Percentiles rank a stretch among this genome's conserved stretches.
phyloP scores from a whole-genome alignment of 768 basidiomycete genomes.

The Pleurotus eryngii region DNA sequence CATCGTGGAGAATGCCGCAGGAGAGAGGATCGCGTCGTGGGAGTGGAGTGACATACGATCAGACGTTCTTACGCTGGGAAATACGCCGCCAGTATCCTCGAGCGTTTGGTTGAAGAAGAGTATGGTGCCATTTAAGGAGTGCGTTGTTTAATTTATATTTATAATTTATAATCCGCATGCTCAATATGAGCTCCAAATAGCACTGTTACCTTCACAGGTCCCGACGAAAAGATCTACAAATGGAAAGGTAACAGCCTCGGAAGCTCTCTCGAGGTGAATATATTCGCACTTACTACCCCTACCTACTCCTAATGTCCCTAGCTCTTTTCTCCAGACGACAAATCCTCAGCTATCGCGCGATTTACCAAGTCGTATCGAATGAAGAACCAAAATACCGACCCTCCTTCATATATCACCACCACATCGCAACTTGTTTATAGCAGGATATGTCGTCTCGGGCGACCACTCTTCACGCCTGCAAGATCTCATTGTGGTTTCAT shows the following conservation, averaged over 20 bases:
- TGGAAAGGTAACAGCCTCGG: conserved; percentile 40
- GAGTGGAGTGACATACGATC: conserved; percentile 35
- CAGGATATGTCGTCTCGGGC: neutral
- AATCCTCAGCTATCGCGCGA: conserved; percentile 30
- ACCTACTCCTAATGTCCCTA: conserved; percentile 11
- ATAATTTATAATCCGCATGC: neutral
- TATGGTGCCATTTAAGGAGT: conserved; percentile 38
- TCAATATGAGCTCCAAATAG: conserved; percentile 18
- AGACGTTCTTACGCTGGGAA: conserved; percentile 35
- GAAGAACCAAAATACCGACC: conserved; percentile 16
- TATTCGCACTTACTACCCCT: neutral
- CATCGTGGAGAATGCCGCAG: conserved; percentile 27
- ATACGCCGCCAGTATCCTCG: conserved; percentile 23
- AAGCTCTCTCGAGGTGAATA: conserved; percentile 28
- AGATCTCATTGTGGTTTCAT: conserved; percentile 36
- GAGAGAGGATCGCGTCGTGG: conserved; percentile 31
- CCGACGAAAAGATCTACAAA: conserved; percentile 30
- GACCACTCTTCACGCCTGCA: conserved; percentile 20
- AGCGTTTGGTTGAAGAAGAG: conserved; percentile 39
- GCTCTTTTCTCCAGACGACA: conserved; percentile 33
- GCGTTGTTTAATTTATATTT: conserved; percentile 9
- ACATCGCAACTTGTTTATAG: conserved; percentile 31
- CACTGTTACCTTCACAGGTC: conserved; percentile 33
- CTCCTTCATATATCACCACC: conserved; percentile 13
- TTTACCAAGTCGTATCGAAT: conserved; percentile 27